Evolutionary conservation across 495 filamentous ascomycete species (phyloP).

Genomic region (Neurospora sp.): DNA sequence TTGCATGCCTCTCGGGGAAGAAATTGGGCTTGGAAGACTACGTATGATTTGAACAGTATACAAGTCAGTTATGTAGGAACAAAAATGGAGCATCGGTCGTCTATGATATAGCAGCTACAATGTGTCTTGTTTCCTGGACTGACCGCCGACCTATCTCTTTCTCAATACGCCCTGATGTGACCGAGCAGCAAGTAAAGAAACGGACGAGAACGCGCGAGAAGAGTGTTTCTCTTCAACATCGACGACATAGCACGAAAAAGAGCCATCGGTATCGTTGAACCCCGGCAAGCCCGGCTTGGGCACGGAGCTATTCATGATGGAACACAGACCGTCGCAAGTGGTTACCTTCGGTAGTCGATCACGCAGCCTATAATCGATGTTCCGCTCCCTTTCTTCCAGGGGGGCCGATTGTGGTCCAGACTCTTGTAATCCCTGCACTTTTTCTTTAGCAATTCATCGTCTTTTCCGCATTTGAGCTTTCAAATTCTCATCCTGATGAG

Average conservation of each 20-base stretch:
- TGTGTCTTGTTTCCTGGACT: neutral
- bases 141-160: neutral
- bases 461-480: neutral
- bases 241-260: neutral
- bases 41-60: neutral
- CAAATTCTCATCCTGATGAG: neutral
- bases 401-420: neutral
- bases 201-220: neutral
- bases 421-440: neutral
- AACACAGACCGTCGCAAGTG: constrained; percentile 21
- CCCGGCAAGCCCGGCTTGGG: neutral
- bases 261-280: neutral
- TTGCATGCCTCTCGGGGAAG: neutral
- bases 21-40: neutral
- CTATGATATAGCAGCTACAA: neutral
- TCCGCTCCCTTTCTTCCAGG: neutral
- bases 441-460: neutral
- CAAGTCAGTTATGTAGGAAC: neutral
- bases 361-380: neutral
- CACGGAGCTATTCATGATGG: constrained; percentile 7
- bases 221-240: neutral
- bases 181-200: neutral
- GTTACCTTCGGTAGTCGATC: constrained; percentile 18
- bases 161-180: neutral
- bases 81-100: neutral